Conservation (phyloP, 257 asterid species). For the Gynochthodes officinalis region DNA sequence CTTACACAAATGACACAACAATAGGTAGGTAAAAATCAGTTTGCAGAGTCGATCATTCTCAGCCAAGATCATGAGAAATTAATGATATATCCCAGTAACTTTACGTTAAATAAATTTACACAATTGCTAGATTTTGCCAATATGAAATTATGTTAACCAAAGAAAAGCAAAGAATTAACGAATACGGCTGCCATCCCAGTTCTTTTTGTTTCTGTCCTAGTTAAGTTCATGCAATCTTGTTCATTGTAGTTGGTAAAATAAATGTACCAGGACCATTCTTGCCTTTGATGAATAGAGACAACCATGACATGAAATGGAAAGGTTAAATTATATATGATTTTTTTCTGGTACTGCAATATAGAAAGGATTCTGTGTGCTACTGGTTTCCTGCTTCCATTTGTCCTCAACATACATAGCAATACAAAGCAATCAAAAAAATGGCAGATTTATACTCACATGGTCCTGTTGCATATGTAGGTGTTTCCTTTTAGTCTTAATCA, state of each 20-base stretch:
- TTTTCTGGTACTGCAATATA: background rate
- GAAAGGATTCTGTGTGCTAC: background rate
- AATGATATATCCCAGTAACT: background rate
- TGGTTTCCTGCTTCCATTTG: background rate
- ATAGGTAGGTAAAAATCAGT: background rate
- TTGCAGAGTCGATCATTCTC: background rate
- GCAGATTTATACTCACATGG: slow-evolving; percentile 25
- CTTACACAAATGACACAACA: slow-evolving; percentile 30
- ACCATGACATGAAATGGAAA: background rate
- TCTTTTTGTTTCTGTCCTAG: background rate
- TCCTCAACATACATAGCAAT: background rate
- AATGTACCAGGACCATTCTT: no score
- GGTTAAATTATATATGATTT: background rate
- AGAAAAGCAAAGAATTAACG: background rate
- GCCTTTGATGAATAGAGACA: background rate
- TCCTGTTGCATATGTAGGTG: slow-evolving; percentile 34
- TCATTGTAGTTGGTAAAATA: no score
- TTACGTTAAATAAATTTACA: background rate
- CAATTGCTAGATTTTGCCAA: background rate
- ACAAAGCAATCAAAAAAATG: background rate
- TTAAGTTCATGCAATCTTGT: background rate
- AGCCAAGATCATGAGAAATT: background rate
- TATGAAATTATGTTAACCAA: background rate
- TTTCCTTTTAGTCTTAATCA: slow-evolving; percentile 48
- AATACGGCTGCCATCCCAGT: background rate